Evolutionary conservation across 352 stramenopile species (phyloP).

Genomic region (Nothophytophthora sp.): DNA sequence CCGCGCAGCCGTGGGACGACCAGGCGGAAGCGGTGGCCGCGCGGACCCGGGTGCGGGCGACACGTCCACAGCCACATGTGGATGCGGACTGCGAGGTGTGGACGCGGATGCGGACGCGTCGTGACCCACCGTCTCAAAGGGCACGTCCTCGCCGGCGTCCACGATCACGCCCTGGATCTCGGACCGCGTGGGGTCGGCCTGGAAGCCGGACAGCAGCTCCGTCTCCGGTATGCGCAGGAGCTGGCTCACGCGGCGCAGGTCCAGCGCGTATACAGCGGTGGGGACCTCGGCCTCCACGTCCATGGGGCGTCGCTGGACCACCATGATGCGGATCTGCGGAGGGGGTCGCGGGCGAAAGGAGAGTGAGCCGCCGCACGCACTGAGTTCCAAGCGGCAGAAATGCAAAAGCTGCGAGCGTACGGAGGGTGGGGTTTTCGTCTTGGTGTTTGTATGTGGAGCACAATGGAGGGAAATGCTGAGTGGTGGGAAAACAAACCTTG

Average conservation of each 20-base stretch:
- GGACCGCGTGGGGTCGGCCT: slow-evolving; percentile 49
- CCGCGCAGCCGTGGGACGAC: slow-evolving; percentile 13
- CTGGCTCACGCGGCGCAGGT: slow-evolving; percentile 51
- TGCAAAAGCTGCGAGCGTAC: too few relatives aligned
- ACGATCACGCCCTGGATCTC: slow-evolving; percentile 83
- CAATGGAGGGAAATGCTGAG: too few relatives aligned
- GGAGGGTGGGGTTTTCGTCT: too few relatives aligned
- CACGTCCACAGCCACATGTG: slow-evolving; percentile 13
- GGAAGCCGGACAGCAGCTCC: slow-evolving; percentile 59
- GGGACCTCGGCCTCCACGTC: slow-evolving; percentile 61
- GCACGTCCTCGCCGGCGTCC: slow-evolving; percentile 70
- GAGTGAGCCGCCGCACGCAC: too few relatives aligned
- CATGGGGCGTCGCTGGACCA: slow-evolving; percentile 47
- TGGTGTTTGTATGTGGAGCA: too few relatives aligned
- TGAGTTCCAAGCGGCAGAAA: too few relatives aligned
- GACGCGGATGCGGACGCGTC: slow-evolving; percentile 20
- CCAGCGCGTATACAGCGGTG: slow-evolving; percentile 55
- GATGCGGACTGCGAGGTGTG: background rate
- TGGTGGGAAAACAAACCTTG: too few relatives aligned
- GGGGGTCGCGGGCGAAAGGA: too few relatives aligned
- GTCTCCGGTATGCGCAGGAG: slow-evolving; percentile 49
- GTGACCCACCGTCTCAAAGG: slow-evolving; percentile 68
- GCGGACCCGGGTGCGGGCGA: background rate
- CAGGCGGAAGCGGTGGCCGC: slow-evolving; percentile 19
- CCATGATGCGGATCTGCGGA: slow-evolving; percentile 41